A percentile compares a stretch with the other conserved stretches of the same genome.
These are phyloP conservation scores for Albugo candida DNA, from an alignment of 352 stramenopile species.

Conservation along the genomic window DNA sequence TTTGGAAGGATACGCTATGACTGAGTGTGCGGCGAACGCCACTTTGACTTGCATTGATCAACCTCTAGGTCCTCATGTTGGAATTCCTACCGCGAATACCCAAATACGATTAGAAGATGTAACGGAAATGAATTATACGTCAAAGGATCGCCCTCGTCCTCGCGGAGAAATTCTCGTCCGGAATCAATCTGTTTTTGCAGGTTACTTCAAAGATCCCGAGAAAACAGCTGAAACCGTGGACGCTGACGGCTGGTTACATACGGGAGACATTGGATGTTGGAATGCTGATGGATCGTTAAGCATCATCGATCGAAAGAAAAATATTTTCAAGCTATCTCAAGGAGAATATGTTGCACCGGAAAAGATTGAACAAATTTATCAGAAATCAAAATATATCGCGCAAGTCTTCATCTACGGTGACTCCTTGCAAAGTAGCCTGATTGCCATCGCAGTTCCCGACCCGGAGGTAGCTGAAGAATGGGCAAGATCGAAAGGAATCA, in stretches of 20 bases:
- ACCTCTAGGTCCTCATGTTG: constrained; percentile 80
- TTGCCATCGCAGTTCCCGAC: constrained; percentile 86
- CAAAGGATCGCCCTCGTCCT: constrained; percentile 37
- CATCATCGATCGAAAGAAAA: constrained; percentile 86
- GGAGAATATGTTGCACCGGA: constrained; percentile 95
- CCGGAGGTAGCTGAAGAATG: constrained; percentile 18
- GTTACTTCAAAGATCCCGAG: constrained; percentile 91
- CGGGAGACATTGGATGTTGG: constrained; percentile 89
- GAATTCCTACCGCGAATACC: constrained; percentile 53
- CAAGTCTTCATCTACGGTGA: constrained; percentile 94
- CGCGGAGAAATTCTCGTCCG: constrained; percentile 52
- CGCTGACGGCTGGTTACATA: constrained; percentile 89
- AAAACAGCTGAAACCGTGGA: constrained; percentile 85
- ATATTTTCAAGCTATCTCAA: constrained; percentile 88
- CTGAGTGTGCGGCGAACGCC: constrained; percentile 81
- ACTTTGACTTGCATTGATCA: constrained; percentile 36
- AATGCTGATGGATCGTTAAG: constrained; percentile 81
- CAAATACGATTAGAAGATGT: constrained; percentile 91
- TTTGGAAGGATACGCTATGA: constrained; percentile 92
- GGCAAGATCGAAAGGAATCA: constrained; percentile 11
- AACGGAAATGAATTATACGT: constrained; percentile 93
- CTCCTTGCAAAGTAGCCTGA: constrained; percentile 86
- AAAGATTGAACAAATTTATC: constrained; percentile 91
- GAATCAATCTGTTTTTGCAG: constrained; percentile 70
- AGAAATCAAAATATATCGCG: constrained; percentile 77